Conservation (phyloP, 345 rosid species). For the Gossypium herbaceum region DNA sequence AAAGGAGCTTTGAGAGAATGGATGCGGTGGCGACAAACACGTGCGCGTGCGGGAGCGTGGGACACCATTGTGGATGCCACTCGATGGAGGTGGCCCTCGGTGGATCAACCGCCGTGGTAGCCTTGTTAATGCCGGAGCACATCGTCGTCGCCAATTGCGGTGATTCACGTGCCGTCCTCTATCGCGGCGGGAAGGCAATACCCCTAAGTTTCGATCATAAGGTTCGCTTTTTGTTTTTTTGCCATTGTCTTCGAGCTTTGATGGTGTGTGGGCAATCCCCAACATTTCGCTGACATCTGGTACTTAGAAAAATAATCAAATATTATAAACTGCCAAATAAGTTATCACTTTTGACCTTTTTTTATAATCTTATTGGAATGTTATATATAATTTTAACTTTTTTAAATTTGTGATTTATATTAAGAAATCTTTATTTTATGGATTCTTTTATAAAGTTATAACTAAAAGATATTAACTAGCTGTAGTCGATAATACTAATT, state of each 20-base stretch:
- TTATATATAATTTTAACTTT: background rate
- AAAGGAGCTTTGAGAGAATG: constrained; percentile 40
- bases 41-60: constrained; percentile 36
- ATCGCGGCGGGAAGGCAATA: constrained; percentile 41
- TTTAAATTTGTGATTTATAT: background rate
- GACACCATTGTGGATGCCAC: constrained; percentile 33
- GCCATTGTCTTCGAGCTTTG: background rate
- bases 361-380: background rate
- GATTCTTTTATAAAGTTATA: background rate
- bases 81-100: constrained; percentile 35
- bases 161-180: constrained; percentile 68
- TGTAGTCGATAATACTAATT: background rate
- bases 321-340: background rate
- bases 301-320: background rate
- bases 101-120: constrained; percentile 57
- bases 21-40: constrained; percentile 40
- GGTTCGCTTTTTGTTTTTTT: constrained; percentile 30
- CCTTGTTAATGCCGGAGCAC: constrained; percentile 31
- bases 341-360: background rate
- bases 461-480: background rate
- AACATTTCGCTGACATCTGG: background rate
- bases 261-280: background rate
- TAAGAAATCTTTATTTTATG: background rate
- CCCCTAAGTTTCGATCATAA: constrained; percentile 57
- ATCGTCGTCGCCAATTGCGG: constrained; percentile 60